Base-by-base conservation (phyloP, 179 eudicot species). In the Patellifolia procumbens region DNA sequence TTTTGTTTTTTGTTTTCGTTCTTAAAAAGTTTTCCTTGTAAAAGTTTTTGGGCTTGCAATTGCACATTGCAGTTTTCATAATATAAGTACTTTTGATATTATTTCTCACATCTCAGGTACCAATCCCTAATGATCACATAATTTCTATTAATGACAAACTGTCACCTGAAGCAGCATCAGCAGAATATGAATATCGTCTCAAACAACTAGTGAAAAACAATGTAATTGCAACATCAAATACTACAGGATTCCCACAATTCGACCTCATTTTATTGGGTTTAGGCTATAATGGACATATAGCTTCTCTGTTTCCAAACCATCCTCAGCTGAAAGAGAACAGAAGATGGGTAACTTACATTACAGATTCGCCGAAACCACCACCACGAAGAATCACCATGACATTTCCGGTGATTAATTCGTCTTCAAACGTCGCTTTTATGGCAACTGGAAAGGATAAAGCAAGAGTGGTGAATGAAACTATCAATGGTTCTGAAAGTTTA, bases 211-310 rank as follows among this genome's bases (percentile, higher is more conserved):
- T 39, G 22, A 11, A 24, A n/a, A 35, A 15, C 16, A 22, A 66
- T 66, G 70, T 66, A 4, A 42, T 66, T 5, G 70, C 52, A 16
- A 42, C 70, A 66, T 66, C 70, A 66, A 37, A 34, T 65, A 10
- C 1, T 42, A 66, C 52, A 3, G 70, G 70, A 3, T 42, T 42
- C 10, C 70, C 70, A 39, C 20, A 42, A 37, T 66, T 66, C 22
- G 70, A 66, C 29, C 28, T 42, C 17, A 66, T 42, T 5, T 17
- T 66, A 0, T 66, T 66, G 26, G 70, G 70, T n/a, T 22, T 66
- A 24, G 70, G 70, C 16, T 42, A 66, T 37, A n/a, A 66, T 66
- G 70, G 70, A 22, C 70, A 66, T 24, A 42, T 42, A 17, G 70
- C 70, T 31, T 66, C 70, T 16, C 32, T 66, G 8, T 66, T 42